phyloP scores from a whole-genome alignment of 75 land plant species.

The Selaginella moellendorffii region DNA sequence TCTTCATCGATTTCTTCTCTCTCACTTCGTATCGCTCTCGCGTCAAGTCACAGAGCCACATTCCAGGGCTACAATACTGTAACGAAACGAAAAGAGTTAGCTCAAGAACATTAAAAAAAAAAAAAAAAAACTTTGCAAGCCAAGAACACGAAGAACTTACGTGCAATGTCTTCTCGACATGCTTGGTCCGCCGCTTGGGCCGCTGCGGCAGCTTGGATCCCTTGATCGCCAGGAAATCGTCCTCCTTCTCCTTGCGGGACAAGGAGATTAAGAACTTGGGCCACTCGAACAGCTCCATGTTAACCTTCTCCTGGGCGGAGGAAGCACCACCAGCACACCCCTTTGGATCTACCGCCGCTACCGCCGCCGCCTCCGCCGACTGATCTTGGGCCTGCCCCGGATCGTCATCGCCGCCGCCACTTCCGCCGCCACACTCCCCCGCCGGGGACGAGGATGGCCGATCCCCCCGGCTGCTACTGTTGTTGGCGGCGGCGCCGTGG shows the following conservation, averaged over 20 bases:
- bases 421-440: too few relatives aligned
- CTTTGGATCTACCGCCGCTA: too few relatives aligned
- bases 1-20: slow-evolving; percentile 74
- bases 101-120: background rate
- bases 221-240: slow-evolving; percentile 80
- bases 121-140: background rate
- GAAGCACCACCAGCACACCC: too few relatives aligned
- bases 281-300: slow-evolving; percentile 36
- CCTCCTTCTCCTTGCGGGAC: slow-evolving; percentile 79
- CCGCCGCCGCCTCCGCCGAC: too few relatives aligned
- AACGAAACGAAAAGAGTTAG: background rate
- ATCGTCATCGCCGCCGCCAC: too few relatives aligned
- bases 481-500: too few relatives aligned
- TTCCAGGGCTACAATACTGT: slow-evolving; percentile 69
- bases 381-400: too few relatives aligned
- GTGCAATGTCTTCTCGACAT: slow-evolving; percentile 38
- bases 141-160: slow-evolving; percentile 24
- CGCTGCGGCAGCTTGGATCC: slow-evolving; percentile 77
- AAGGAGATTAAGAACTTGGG: slow-evolving; percentile 60
- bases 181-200: slow-evolving; percentile 65
- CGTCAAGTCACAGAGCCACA: slow-evolving; percentile 73
- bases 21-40: slow-evolving; percentile 80
- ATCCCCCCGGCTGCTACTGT: too few relatives aligned
- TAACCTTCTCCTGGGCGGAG: slow-evolving; percentile 14
- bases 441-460: too few relatives aligned